Conservation (phyloP, 306 rosid genomes). For the Astragalus membranaceus region DNA sequence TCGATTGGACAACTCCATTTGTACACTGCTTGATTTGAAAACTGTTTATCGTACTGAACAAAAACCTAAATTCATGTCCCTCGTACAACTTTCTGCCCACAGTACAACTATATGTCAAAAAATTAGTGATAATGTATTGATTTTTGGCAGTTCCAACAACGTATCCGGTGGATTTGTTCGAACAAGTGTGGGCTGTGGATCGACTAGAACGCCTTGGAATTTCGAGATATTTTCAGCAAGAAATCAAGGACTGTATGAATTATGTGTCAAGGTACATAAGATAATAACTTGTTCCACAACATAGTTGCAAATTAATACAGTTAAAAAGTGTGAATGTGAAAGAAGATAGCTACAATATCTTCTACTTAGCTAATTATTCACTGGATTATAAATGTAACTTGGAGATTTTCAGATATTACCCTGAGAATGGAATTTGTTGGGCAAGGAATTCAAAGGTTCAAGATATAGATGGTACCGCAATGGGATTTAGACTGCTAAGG, state of each 20-base stretch:
- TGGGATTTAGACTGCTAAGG: constrained; percentile 78
- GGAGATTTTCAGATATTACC: constrained; percentile 52
- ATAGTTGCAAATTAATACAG: too few species aligned
- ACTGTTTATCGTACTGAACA: too few species aligned
- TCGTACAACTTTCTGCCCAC: too few species aligned
- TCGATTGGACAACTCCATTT: too few species aligned
- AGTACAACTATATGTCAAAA: constrained; percentile 19
- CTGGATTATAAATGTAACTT: background rate
- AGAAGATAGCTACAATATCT: too few species aligned
- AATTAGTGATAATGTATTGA: background rate
- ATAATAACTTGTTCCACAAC: background rate
- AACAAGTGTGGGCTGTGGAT: constrained; percentile 75
- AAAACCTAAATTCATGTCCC: too few species aligned
- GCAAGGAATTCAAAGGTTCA: constrained; percentile 66
- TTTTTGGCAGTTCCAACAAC: constrained; percentile 68
- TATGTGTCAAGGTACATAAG: constrained; percentile 53
- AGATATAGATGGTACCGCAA: constrained; percentile 81
- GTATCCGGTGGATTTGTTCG: constrained; percentile 87
- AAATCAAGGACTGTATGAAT: constrained; percentile 46
- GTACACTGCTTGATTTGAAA: too few species aligned
- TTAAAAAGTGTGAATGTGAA: too few species aligned
- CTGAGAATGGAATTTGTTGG: constrained; percentile 75
- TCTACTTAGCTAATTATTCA: background rate
- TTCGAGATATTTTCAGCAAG: constrained; percentile 53
- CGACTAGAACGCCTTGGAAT: constrained; percentile 80